Evolutionary conservation across 352 stramenopile genomes (phyloP), one percentile per base, ranked within the genome.

Genomic region (Globisporangium emineosum): DNA sequence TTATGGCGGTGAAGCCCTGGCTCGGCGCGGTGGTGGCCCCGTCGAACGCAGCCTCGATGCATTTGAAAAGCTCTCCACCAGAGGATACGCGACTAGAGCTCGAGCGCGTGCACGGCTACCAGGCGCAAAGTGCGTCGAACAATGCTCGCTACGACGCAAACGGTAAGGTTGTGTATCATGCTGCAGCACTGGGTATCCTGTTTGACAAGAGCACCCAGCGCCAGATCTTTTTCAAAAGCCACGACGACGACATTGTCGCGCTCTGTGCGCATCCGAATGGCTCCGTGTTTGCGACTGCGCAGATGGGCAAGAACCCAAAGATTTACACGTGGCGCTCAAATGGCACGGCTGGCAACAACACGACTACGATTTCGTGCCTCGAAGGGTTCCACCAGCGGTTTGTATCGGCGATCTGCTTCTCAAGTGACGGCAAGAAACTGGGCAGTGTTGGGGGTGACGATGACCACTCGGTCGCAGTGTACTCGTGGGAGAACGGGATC

Each of bases 1-100:
- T 97, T 42, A 93, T 97, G 88, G 89, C 90, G 7, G 83, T 96
- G 10, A 93, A 94, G 51, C 90, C 89, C 4, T 97, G 89, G 86
- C 56, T 96, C 7, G 90, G 89, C 8, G 81, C 86, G 0, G 89
- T 97, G 10, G 83, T 94, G 0, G 64, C 83, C 2, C 90, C 90
- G n/a, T 79, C 80, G 9, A 79, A 78, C 53, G 57, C 64, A 32
- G 75, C 73, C 45, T 40, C 60, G 4, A 64, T 78, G 43, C 84
- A 83, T 45, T 32, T 71, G 5, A 63, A 66, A 30, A 72, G 67
- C 50, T 29, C 67, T 3, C 72, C 76, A 17, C 83, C 83, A 13
- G 67, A 83, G 9, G 67, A 83, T 35, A 65, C 68, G 0, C 64
- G 65, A 13, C 64, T 96, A 5, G 83, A 89, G 49, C 66, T 94